These are phyloP conservation scores for Chlamydomonas sphaeroides DNA, from an alignment of 139 green algal species.

Conservation along the genomic window DNA sequence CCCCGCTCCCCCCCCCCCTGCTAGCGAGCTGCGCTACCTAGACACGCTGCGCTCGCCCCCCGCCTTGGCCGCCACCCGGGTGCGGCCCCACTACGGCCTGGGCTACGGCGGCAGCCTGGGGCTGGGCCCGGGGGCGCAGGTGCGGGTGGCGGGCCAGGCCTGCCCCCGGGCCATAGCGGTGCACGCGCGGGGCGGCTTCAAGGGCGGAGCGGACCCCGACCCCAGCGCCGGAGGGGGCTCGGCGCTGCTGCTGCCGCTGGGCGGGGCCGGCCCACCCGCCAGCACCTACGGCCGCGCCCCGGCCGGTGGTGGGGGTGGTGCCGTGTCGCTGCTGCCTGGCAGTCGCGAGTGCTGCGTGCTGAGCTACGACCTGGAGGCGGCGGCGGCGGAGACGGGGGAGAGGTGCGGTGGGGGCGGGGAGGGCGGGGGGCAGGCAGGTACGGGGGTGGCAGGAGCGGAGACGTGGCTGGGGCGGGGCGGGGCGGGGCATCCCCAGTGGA, in stretches of 20 bases:
- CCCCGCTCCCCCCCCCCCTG: too few relatives aligned
- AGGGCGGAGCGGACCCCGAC: slow-evolving; percentile 14
- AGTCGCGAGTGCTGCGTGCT: slow-evolving; percentile 41
- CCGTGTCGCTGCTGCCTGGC: not conserved
- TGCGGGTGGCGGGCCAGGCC: slow-evolving; percentile 4
- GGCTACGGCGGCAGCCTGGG: slow-evolving; percentile 28
- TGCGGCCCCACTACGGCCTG: slow-evolving; percentile 12
- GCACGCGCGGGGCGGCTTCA: slow-evolving; percentile 26
- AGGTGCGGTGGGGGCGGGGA: too few relatives aligned
- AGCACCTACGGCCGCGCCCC: not conserved
- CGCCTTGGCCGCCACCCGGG: not conserved
- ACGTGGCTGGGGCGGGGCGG: too few relatives aligned
- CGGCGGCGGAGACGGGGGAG: slow-evolving; percentile 1
- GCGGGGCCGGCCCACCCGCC: not conserved
- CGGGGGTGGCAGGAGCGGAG: too few relatives aligned
- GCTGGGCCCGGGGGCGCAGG: not conserved
- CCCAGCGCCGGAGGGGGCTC: not conserved
- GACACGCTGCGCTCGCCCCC: not conserved
- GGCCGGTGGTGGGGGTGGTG: not conserved
- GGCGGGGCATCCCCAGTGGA: too few relatives aligned
- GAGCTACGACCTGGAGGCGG: slow-evolving; percentile 19
- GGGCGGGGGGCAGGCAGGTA: too few relatives aligned
- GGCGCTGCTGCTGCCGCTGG: not conserved
- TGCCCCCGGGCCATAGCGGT: not conserved
- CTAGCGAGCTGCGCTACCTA: slow-evolving; percentile 28